A percentile compares a stretch with the other conserved stretches of the same genome.
These are phyloP conservation scores for Kwoniella dejecticola DNA, from an alignment of 768 basidiomycete species.

Conservation along the genomic window DNA sequence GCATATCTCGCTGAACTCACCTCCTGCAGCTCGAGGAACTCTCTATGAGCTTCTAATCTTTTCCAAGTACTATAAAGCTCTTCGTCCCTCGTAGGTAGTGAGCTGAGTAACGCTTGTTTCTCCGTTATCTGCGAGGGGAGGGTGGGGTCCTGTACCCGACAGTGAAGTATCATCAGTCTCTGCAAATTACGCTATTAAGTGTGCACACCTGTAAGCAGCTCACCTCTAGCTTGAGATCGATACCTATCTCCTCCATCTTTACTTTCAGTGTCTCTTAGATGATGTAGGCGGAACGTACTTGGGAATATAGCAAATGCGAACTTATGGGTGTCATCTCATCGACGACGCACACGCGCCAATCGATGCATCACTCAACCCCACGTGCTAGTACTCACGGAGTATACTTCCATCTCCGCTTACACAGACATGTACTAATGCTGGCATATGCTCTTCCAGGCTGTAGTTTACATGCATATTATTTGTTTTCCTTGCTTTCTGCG, in stretches of 20 bases:
- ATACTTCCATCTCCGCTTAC: no score
- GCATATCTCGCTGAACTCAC: conserved; percentile 34
- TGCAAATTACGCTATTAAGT: no score
- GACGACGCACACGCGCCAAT: conserved; percentile 2
- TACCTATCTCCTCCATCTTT: conserved; percentile 36
- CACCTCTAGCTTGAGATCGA: conserved; percentile 37
- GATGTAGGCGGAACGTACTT: background rate
- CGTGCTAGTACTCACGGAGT: conserved; percentile 1
- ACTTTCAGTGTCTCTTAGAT: conserved; percentile 4
- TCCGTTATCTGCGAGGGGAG: conserved; percentile 85
- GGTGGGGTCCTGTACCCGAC: conserved; percentile 91
- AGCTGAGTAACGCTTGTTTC: conserved; percentile 81
- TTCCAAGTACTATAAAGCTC: conserved; percentile 98
- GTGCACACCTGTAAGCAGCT: no score
- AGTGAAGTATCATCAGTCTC: no score
- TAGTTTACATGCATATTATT: background rate
- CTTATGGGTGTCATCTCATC: background rate
- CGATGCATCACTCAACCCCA: background rate
- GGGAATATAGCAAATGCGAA: background rate
- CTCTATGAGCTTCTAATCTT: conserved; percentile 88
- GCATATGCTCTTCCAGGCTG: no score
- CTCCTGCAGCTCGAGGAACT: conserved; percentile 71
- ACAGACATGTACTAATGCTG: no score
- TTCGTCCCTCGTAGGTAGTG: conserved; percentile 72
- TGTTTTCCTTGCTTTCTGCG: no score